These are phyloP conservation scores for Leptomonas pyrrhocoris DNA, from an alignment of 208 protist species.

Conservation along the genomic window DNA sequence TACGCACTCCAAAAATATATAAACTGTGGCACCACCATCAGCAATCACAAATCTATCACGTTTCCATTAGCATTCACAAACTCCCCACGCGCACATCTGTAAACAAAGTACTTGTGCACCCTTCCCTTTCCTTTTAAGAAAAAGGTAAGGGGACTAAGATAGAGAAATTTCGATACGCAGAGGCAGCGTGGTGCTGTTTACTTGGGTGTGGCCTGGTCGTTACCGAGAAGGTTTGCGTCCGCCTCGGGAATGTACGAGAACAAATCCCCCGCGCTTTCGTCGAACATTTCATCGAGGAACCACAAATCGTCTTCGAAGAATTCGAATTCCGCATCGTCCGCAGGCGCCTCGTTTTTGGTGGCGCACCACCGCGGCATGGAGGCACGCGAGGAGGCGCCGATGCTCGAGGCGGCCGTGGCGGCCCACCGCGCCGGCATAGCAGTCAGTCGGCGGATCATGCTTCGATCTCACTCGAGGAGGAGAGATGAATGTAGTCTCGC, in stretches of 20 bases:
- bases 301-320: conserved; percentile 80
- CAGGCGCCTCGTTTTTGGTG: conserved; percentile 20
- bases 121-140: neutral
- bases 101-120: too few relatives aligned
- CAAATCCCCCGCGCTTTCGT: conserved; percentile 61
- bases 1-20: too few relatives aligned
- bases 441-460: conserved; percentile 19
- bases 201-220: conserved; percentile 21
- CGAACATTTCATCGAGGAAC: conserved; percentile 81
- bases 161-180: neutral
- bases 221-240: conserved; percentile 42
- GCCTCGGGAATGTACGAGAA: conserved; percentile 74
- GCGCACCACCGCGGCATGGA: conserved; percentile 14
- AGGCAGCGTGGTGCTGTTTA: neutral
- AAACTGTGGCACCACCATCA: too few relatives aligned
- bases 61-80: too few relatives aligned
- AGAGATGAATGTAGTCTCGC: neutral
- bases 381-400: conserved; percentile 6
- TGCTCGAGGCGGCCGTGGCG: conserved; percentile 7
- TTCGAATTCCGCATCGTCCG: conserved; percentile 52
- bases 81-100: too few relatives aligned
- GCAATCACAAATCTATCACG: too few relatives aligned
- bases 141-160: neutral
- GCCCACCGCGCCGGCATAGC: conserved; percentile 8
- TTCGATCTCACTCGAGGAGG: neutral